Conservation (phyloP, 805 yeast species). For the Lachancea sp. region DNA sequence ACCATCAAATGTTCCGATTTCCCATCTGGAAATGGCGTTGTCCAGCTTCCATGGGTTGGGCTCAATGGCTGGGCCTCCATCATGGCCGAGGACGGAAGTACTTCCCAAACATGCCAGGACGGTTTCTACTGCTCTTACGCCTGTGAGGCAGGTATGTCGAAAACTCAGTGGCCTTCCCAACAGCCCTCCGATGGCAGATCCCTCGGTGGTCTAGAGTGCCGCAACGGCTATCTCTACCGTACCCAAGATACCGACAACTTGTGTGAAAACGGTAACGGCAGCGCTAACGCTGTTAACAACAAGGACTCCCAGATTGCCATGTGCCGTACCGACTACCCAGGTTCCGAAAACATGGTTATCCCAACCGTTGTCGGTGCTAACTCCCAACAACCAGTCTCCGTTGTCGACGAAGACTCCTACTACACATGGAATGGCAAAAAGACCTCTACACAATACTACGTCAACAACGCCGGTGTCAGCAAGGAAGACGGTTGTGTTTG, state of each 20-base stretch:
- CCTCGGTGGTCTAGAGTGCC: conserved; percentile 88
- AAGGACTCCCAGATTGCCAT: conserved; percentile 66
- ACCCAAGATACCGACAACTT: conserved; percentile 56
- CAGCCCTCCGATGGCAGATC: conserved; percentile 90
- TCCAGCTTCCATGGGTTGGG: conserved; percentile 51
- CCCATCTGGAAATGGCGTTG: conserved; percentile 72
- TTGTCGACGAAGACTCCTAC: conserved; percentile 71
- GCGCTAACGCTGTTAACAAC: conserved; percentile 64
- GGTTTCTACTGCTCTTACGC: conserved; percentile 97
- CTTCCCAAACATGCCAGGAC: conserved; percentile 63
- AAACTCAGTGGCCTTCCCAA: conserved; percentile 90
- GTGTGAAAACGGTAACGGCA: conserved; percentile 80
- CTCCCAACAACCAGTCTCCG: conserved; percentile 57
- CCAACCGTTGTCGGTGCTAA: conserved; percentile 83
- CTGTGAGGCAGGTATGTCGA: conserved; percentile 97
- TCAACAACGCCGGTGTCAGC: conserved; percentile 91
- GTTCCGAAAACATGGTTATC: conserved; percentile 96
- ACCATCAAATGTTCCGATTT: conserved; percentile 58
- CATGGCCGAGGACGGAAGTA: conserved; percentile 42
- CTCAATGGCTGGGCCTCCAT: conserved; percentile 45
- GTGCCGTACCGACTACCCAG: conserved; percentile 99
- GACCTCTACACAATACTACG: conserved; percentile 95
- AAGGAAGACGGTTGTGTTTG: conserved; percentile 89
- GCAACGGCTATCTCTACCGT: conserved; percentile 76
- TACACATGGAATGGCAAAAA: conserved; percentile 73